Evolutionary conservation across 2,329 filamentous ascomycete genomes (phyloP), one percentile per base, ranked within the genome.

Genomic region (Penicillium nordicum): DNA sequence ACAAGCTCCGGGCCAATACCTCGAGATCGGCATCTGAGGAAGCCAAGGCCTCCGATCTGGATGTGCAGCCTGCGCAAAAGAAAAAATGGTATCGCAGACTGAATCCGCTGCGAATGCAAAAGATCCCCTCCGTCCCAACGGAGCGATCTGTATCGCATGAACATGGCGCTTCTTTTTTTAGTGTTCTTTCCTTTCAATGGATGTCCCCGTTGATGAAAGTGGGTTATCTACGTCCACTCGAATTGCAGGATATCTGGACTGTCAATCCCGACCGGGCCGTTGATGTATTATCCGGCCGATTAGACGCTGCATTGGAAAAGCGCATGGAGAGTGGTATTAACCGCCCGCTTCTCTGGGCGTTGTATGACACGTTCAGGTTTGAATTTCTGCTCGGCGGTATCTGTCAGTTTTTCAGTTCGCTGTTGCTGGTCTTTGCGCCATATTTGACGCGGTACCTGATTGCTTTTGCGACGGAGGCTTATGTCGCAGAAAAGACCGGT

Each of bases 391-490:
- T 96, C 3, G 92, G 92, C 43, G 94, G 89, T n/a, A 65, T 84
- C 21, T 93, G 87, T 69, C 86, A 92, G 63, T 78, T 97, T 18
- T 75, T 82, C 27, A 84, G 89, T n/a, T 84, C 87, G 50, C 76
- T 95, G 34, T 75, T 82, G 38, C 88, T 95, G 72, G 89, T 95
- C 55, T 80, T 96, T 57, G 86, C 90, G 0, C 94, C 93, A 0
- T 97, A 93, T 68, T 84, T 88, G 2, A 82, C 96, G 37, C 86
- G 91, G 44, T 97, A 88, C 72, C 80, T 97, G 21, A 97, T 97
- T 70, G 81, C 84, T 45, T 97, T 95, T 69, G 89, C 92, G 0
- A 83, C 85, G 18, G 83, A 92, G 55, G 92, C 92, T 4, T 97
- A 90, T 72, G 70, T 81, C 25, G 90, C 91, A 1, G 72, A 81